phyloP scores from a whole-genome alignment of 1,284 basidiomycete genomes.

The Ustilago nuda region DNA sequence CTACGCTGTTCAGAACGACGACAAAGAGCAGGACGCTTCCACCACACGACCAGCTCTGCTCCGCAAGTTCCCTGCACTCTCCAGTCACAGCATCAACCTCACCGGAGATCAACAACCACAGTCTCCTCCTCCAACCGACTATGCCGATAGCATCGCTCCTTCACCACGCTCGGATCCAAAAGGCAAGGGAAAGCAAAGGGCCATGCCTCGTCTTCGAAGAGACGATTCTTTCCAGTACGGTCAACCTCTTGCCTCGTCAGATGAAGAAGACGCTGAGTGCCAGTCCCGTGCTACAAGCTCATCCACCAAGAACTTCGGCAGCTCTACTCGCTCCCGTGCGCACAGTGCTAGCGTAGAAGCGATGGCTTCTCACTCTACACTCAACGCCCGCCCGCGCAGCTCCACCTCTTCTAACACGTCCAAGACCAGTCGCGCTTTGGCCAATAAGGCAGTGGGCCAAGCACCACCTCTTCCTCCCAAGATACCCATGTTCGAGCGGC shows the following conservation, averaged over 20 bases:
- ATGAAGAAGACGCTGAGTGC: slow-evolving; percentile 24
- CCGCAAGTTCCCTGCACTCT: slow-evolving; percentile 29
- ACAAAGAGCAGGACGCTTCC: slow-evolving; percentile 7
- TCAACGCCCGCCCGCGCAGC: slow-evolving; percentile 4
- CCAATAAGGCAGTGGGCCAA: not conserved
- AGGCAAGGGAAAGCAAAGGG: slow-evolving; percentile 32
- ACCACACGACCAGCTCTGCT: slow-evolving; percentile 19
- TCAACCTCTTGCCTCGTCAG: slow-evolving; percentile 23
- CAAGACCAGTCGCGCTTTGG: slow-evolving; percentile 9
- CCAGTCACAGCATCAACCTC: slow-evolving; percentile 8
- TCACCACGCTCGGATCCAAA: slow-evolving; percentile 10
- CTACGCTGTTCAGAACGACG: slow-evolving; percentile 12
- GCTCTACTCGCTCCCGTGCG: slow-evolving; percentile 11
- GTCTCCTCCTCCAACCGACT: slow-evolving; percentile 18
- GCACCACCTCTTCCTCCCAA: slow-evolving; percentile 26
- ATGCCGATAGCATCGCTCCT: slow-evolving; percentile 3
- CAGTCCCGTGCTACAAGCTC: not conserved
- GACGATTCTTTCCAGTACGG: slow-evolving; percentile 35
- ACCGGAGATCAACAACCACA: slow-evolving; percentile 5
- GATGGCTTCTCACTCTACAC: not conserved
- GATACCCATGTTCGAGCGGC: slow-evolving; percentile 23
- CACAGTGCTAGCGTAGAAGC: slow-evolving; percentile 11
- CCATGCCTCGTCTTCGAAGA: slow-evolving; percentile 19
- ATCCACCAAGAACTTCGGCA: too few species aligned
- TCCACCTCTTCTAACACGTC: slow-evolving; percentile 19